Evolutionary conservation across 768 basidiomycete genomes (phyloP).

Genomic region (Pholiota microspora): DNA sequence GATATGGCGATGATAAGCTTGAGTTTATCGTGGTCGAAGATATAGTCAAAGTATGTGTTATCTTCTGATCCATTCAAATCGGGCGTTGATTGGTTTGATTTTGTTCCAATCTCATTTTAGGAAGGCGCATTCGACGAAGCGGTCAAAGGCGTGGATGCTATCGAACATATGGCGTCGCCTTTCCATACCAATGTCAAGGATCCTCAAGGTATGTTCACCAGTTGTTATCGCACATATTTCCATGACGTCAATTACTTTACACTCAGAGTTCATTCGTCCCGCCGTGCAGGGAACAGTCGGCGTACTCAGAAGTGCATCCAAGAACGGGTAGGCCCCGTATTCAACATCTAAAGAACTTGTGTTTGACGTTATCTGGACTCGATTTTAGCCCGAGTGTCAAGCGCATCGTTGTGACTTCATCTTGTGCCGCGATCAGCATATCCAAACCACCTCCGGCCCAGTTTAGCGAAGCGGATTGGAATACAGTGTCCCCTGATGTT

Average conservation of each 20-base stretch:
- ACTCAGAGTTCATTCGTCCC: conserved; percentile 66
- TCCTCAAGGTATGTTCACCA: conserved; percentile 28
- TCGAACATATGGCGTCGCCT: conserved; percentile 70
- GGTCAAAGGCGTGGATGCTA: conserved; percentile 70
- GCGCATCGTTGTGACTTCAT: conserved; percentile 70
- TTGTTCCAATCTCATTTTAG: conserved; percentile 24
- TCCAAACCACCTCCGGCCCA: conserved; percentile 22
- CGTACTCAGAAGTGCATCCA: conserved; percentile 57
- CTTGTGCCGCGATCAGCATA: conserved; percentile 46
- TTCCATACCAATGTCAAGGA: conserved; percentile 45
- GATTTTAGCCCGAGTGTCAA: conserved; percentile 45
- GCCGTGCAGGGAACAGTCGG: conserved; percentile 71
- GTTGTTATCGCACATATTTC: too few species aligned
- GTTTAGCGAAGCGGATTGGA: conserved; percentile 61
- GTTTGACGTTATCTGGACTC: background rate
- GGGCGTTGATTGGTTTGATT: background rate
- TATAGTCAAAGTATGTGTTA: conserved; percentile 38
- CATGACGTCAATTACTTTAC: too few species aligned
- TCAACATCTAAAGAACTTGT: background rate
- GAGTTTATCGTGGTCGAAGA: conserved; percentile 70
- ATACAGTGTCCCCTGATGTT: conserved; percentile 41
- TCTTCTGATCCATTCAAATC: background rate
- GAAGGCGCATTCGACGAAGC: conserved; percentile 76
- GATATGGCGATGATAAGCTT: conserved; percentile 52
- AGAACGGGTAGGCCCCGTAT: conserved; percentile 39